phyloP scores from a whole-genome alignment of 805 yeast species.

The Schwanniomyces occidentalis region DNA sequence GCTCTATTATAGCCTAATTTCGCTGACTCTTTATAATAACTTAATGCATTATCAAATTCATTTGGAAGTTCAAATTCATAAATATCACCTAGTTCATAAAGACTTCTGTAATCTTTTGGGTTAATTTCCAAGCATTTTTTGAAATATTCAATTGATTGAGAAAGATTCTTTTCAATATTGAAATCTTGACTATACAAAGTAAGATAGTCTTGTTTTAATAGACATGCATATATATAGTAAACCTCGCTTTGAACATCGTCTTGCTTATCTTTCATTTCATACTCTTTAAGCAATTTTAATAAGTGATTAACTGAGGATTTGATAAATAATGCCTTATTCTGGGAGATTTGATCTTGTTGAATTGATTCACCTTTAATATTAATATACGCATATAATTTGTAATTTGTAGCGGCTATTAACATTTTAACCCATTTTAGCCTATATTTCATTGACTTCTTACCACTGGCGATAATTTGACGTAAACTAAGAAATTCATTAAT shows the following conservation, averaged over 20 bases:
- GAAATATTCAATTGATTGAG: slow-evolving; percentile 29
- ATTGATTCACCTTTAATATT: slow-evolving; percentile 43
- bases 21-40: slow-evolving; percentile 37
- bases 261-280: slow-evolving; percentile 19
- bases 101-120: slow-evolving; percentile 32
- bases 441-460: slow-evolving; percentile 42
- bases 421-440: slow-evolving; percentile 44
- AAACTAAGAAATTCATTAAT: slow-evolving; percentile 35
- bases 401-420: slow-evolving; percentile 41
- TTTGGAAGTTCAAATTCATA: slow-evolving; percentile 32
- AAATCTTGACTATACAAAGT: slow-evolving; percentile 36
- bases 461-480: slow-evolving; percentile 38
- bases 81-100: slow-evolving; percentile 40
- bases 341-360: slow-evolving; percentile 25
- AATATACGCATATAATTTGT: slow-evolving; percentile 38
- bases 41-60: slow-evolving; percentile 32
- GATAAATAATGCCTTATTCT: slow-evolving; percentile 35
- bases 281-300: slow-evolving; percentile 35
- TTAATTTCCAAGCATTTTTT: slow-evolving; percentile 32
- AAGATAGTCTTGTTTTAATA: slow-evolving; percentile 36
- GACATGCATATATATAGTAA: slow-evolving; percentile 37
- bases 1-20: slow-evolving; percentile 45
- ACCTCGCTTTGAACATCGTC: slow-evolving; percentile 27
- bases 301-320: slow-evolving; percentile 41
- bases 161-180: slow-evolving; percentile 28